Conservation (phyloP, 345 rosid genomes). For the Rhodamnia argentea region DNA sequence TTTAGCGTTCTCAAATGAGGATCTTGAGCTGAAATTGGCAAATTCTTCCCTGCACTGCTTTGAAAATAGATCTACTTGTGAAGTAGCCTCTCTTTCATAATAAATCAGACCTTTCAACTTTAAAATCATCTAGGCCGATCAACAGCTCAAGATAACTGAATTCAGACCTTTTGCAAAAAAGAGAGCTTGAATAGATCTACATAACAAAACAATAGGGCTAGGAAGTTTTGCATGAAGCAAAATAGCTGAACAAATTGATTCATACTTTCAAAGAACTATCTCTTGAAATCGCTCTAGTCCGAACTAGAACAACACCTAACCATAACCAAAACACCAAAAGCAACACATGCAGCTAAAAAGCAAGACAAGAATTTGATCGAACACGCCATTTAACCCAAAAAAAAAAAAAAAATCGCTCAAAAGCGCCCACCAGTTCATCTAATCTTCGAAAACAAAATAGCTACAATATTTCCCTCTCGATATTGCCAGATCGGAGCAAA, state of each 20-base stretch:
- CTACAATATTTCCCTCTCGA: background rate
- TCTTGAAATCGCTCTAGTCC: background rate
- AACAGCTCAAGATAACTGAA: background rate
- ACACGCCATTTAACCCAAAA: background rate
- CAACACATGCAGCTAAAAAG: background rate
- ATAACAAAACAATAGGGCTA: background rate
- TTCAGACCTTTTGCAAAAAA: background rate
- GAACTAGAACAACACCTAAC: background rate
- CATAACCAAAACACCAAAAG: background rate
- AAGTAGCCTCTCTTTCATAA: background rate
- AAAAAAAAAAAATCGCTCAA: background rate
- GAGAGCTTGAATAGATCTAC: background rate
- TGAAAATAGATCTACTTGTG: background rate
- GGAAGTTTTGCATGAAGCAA: background rate
- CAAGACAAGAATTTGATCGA: background rate
- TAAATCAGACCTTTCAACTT: background rate
- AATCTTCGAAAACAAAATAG: background rate
- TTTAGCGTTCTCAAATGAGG: too few relatives aligned
- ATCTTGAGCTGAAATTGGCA: background rate
- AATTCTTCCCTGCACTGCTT: background rate
- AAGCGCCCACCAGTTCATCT: background rate
- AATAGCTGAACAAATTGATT: background rate
- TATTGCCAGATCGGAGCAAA: background rate
- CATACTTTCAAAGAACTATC: slow-evolving; percentile 29
- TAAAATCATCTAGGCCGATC: background rate